A percentile compares a stretch with the other conserved stretches of the same genome.
phyloP scores from a whole-genome alignment of 768 basidiomycete species.

The Macrocybe gigantea region DNA sequence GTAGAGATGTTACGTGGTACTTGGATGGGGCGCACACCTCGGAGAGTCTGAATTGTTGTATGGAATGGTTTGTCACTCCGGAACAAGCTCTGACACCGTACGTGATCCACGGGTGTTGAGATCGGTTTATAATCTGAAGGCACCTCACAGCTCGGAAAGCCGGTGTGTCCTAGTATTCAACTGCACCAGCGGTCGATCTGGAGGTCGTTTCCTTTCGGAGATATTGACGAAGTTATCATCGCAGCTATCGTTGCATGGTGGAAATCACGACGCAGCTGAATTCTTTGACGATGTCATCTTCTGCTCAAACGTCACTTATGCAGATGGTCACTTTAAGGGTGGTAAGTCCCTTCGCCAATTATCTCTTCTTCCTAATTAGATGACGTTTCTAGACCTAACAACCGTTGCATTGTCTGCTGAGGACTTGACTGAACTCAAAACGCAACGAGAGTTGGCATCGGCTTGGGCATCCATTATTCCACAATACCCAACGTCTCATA shows the following conservation, averaged over 20 bases:
- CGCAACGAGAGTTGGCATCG: constrained; percentile 68
- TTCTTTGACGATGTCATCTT: constrained; percentile 90
- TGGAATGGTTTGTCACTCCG: constrained; percentile 81
- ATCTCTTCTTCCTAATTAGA: not conserved
- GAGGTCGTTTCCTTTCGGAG: constrained; percentile 57
- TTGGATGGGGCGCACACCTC: constrained; percentile 94
- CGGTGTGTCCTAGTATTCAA: constrained; percentile 83
- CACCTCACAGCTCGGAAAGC: constrained; percentile 15
- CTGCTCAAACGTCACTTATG: constrained; percentile 94
- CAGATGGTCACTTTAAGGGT: constrained; percentile 83
- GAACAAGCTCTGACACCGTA: constrained; percentile 35
- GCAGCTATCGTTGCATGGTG: constrained; percentile 37
- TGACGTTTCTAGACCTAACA: constrained; percentile 58
- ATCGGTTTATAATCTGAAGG: too few relatives aligned
- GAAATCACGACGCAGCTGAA: constrained; percentile 26
- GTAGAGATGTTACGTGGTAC: constrained; percentile 66
- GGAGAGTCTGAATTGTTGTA: constrained; percentile 84
- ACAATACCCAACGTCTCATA: constrained; percentile 48
- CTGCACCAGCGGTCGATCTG: constrained; percentile 88
- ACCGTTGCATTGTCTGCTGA: constrained; percentile 56
- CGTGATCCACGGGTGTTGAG: too few relatives aligned
- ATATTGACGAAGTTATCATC: constrained; percentile 47
- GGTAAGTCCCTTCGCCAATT: constrained; percentile 40
- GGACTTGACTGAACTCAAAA: constrained; percentile 61
- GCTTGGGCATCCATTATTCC: constrained; percentile 69